phyloP scores from a whole-genome alignment of 805 yeast genomes.

The Candida dajiaensis region DNA sequence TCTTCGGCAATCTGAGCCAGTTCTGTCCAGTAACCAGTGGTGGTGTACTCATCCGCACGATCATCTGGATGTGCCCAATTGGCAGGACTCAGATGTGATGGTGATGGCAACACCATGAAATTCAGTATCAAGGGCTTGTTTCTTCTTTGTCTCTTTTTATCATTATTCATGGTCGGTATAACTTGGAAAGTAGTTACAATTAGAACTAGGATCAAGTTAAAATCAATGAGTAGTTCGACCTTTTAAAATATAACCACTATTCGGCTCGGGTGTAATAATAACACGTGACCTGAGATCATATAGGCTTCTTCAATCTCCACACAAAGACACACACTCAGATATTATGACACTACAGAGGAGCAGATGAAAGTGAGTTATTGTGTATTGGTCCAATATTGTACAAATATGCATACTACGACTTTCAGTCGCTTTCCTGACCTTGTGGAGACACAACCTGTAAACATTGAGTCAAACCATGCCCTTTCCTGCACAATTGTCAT shows the following conservation, averaged over 20 bases:
- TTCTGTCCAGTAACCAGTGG: conserved; percentile 31
- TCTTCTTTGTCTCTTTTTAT: neutral
- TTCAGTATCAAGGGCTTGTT: conserved; percentile 27
- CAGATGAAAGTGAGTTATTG: too few relatives aligned
- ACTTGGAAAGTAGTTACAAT: neutral
- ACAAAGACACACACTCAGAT: too few relatives aligned
- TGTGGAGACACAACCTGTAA: too few relatives aligned
- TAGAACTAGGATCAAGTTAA: too few relatives aligned
- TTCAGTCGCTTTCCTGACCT: too few relatives aligned
- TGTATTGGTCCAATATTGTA: too few relatives aligned
- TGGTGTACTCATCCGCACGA: conserved; percentile 21
- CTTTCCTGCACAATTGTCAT: too few relatives aligned
- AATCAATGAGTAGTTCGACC: neutral
- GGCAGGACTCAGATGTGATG: conserved; percentile 23
- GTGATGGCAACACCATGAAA: conserved; percentile 30
- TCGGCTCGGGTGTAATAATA: neutral
- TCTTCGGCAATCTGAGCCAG: conserved; percentile 30
- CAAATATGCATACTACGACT: too few relatives aligned
- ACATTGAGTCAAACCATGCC: too few relatives aligned
- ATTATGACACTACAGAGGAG: too few relatives aligned
- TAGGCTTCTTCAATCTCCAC: too few relatives aligned
- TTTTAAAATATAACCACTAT: neutral
- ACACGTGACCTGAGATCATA: neutral
- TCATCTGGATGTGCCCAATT: conserved; percentile 37
- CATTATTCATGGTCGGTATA: neutral